Conservation (phyloP, 2,329 filamentous ascomycete species). For the Clarireedia hainanense region DNA sequence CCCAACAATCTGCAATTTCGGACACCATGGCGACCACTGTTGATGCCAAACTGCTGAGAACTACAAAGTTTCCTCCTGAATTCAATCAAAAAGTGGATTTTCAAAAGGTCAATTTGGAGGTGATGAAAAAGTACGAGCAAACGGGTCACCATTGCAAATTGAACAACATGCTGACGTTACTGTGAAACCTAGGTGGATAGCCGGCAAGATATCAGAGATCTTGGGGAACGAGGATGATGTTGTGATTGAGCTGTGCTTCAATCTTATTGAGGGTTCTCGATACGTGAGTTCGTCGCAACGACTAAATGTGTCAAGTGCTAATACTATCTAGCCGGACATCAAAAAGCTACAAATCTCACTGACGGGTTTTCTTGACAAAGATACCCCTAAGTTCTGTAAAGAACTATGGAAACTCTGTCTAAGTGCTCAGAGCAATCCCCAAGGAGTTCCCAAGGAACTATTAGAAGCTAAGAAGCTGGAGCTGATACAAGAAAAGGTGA, state of each 20-base stretch:
- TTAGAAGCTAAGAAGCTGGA: slow-evolving; percentile 95
- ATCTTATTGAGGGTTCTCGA: slow-evolving; percentile 63
- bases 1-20: not conserved
- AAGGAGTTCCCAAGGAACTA: slow-evolving; percentile 89
- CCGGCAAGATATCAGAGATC: slow-evolving; percentile 76
- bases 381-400: slow-evolving; percentile 82
- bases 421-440: slow-evolving; percentile 79
- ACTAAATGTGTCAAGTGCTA: slow-evolving; percentile 15
- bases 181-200: slow-evolving; percentile 69
- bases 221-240: slow-evolving; percentile 93
- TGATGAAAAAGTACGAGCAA: slow-evolving; percentile 83
- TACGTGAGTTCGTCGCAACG: slow-evolving; percentile 48
- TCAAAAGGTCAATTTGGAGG: slow-evolving; percentile 91
- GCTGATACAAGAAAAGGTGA: slow-evolving; percentile 87
- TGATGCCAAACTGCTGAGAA: slow-evolving; percentile 81
- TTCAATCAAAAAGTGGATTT: slow-evolving; percentile 97
- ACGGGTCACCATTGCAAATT: slow-evolving; percentile 12
- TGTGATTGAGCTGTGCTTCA: slow-evolving; percentile 76
- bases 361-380: slow-evolving; percentile 89
- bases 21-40: slow-evolving; percentile 67
- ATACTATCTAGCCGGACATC: slow-evolving; percentile 69
- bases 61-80: slow-evolving; percentile 87
- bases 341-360: slow-evolving; percentile 92
- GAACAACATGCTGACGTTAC: slow-evolving; percentile 13
- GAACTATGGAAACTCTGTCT: slow-evolving; percentile 88